Conservation (phyloP, 2,329 filamentous ascomycete species). For the Penicillium palitans region DNA sequence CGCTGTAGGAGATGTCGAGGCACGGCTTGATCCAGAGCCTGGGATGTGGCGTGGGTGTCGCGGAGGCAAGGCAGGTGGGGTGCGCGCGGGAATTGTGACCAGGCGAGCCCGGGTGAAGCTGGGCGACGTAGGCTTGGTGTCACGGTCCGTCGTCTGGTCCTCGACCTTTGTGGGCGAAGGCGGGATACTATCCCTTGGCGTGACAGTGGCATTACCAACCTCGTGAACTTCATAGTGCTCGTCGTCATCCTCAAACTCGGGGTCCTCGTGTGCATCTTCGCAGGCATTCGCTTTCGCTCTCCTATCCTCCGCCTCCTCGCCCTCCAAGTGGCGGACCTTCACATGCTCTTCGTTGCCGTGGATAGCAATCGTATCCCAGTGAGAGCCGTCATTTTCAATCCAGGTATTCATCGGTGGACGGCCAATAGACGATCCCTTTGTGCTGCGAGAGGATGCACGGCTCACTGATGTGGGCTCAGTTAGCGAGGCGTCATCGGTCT, state of each 20-base stretch:
- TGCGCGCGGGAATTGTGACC: conserved; percentile 74
- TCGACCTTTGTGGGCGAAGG: conserved; percentile 24
- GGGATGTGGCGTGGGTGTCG: conserved; percentile 60
- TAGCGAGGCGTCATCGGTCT: conserved; percentile 59
- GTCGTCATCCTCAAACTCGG: conserved; percentile 24
- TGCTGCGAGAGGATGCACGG: conserved; percentile 38
- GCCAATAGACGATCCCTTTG: conserved; percentile 24
- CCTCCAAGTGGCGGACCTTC: conserved; percentile 7
- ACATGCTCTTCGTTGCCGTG: conserved; percentile 16
- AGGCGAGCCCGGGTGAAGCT: conserved; percentile 74
- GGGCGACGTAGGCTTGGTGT: conserved; percentile 63
- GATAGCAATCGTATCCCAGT: conserved; percentile 30
- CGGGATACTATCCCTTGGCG: conserved; percentile 45
- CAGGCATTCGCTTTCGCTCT: conserved; percentile 12
- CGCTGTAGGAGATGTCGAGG: conserved; percentile 27
- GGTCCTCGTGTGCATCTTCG: conserved; percentile 15
- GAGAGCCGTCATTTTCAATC: conserved; percentile 24
- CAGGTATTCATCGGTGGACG: conserved; percentile 19
- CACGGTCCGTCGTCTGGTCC: conserved; percentile 55
- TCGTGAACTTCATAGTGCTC: conserved; percentile 41
- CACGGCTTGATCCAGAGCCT: conserved; percentile 27
- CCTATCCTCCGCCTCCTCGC: conserved; percentile 14
- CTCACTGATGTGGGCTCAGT: conserved; percentile 36
- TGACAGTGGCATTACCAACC: conserved; percentile 57
- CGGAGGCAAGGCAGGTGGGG: conserved; percentile 71